Base-by-base conservation (phyloP, 345 rosid species). In the Carallia brachiata region DNA sequence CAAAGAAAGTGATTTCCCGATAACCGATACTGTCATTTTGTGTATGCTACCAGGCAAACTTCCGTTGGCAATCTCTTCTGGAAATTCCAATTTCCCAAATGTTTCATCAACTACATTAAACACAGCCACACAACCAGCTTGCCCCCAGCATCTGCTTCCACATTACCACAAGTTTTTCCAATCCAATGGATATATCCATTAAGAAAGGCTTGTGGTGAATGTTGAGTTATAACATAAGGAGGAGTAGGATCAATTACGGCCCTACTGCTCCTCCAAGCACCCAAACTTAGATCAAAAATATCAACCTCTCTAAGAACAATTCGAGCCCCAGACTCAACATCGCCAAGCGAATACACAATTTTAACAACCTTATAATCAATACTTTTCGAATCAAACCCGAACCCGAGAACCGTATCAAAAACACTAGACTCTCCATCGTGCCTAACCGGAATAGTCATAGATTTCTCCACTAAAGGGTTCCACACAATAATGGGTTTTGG, bases 181-280 rank as follows among this genome's bases (percentile, higher is more conserved):
- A 68, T 15, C 71, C 71, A 68, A 40, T 68, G 71, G 53, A 68
- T 30, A 57, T 27, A 10, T 68, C 63, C 71, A 18, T 68, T 68
- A 34, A 68, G 36, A 44, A 68, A 68, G 40, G 54, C 71, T 39
- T 39, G 71, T 2, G 37, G 39, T 40, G 52, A 58, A 39, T 28
- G 13, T 8, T 7, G 8, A 40, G 56, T 48, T 15, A 70, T 36
- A 7, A 50, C 63, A 68, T 56, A 70, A 50, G 47, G 4, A 19
- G 59, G 73, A 61, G 27, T 7, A 53, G 62, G 28, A 23, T 19
- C 50, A n/a, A 19, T 18, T 18, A 13, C 17, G 50, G 52, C 36
- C 23, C 7, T 60, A 61, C 31, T 59, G 50, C 19, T 61, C 54
- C 66, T 61, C 73, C 73, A 70, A 27, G 58, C 65, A 31, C 59